Evolutionary conservation across 257 asterid species (phyloP).

Genomic region (Solanum sejunctum): DNA sequence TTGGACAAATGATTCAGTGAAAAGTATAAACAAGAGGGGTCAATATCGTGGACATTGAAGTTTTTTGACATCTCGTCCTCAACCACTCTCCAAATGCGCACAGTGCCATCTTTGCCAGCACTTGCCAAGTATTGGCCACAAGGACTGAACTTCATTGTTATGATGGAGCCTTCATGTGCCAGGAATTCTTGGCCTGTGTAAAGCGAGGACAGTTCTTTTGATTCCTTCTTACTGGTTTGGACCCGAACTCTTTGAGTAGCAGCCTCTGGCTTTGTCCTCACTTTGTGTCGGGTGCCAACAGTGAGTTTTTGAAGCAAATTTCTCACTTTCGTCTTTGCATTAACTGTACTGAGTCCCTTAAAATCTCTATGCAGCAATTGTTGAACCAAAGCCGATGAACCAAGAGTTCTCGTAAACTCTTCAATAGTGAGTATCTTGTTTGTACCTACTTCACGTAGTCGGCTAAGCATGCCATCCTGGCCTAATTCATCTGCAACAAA

Average conservation of each 20-base stretch:
- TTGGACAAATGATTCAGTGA: constrained; percentile 46
- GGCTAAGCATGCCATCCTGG: constrained; percentile 28
- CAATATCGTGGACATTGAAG: constrained; percentile 27
- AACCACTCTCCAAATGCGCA: constrained; percentile 82
- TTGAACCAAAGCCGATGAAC: constrained; percentile 54
- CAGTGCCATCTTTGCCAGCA: constrained; percentile 79
- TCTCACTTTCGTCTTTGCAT: constrained; percentile 33
- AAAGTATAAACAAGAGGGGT: constrained; percentile 58
- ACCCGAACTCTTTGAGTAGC: constrained; percentile 32
- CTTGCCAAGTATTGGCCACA: constrained; percentile 84
- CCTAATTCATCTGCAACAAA: constrained; percentile 28
- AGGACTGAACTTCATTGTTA: constrained; percentile 80
- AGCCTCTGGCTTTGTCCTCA: constrained; percentile 16
- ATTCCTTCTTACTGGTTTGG: constrained; percentile 25
- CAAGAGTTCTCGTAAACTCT: constrained; percentile 47
- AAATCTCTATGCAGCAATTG: constrained; percentile 36
- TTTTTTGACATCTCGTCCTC: constrained; percentile 36
- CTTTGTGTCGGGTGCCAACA: constrained; percentile 13
- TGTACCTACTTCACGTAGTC: constrained; percentile 44
- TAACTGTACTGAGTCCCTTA: constrained; percentile 9
- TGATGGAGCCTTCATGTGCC: constrained; percentile 79
- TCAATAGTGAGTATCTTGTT: constrained; percentile 38
- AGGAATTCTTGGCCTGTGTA: constrained; percentile 67
- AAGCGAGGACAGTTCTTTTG: constrained; percentile 64
- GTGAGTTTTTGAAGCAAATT: constrained; percentile 49